Base-by-base conservation (phyloP, 306 rosid species). In the Mimosa bimucronata region DNA sequence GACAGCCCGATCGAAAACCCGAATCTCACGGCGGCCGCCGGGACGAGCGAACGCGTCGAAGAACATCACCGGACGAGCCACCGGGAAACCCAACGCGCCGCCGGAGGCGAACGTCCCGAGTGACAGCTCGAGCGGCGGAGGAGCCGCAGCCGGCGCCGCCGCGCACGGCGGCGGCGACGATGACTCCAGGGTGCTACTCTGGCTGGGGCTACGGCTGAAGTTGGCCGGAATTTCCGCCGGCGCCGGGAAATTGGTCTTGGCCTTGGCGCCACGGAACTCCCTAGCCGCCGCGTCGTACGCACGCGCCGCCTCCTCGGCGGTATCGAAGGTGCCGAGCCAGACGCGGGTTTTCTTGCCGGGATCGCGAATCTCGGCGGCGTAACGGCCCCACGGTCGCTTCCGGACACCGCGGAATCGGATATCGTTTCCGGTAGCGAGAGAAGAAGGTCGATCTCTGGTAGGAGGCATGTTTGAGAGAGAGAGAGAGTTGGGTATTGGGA, bases 281-380 rank as follows among this genome's bases (percentile, higher is more conserved):
- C 92, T 84, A 6, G 97, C 94, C 1, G 97, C 97, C 0, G 82
- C 8, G 23, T 92, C 97, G 19, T 92, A 92, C 0, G 97, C 94
- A 80, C 90, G 92, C 71, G 97, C 97, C 26, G 97, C 97, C 64
- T 88, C 93, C 55, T 87, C 94, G 0, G 94, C 94, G 2, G 97
- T 92, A 70, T 92, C 92, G 1, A 90, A 90, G 0, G 94, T 92
- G 2, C 97, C 97, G 0, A 92, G 88, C 97, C 97, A 92, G 5
- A 92, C 94, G 0, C 97, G 91, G 0, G 93, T 86, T 38, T 89
- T 90, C 87, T 90, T 92, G 0, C 89, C 89, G 0, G 97, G 97
- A 85, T 92, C 97, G 0, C 97, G 89, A 88, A 92, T 92, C 88
- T 92, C 97, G 0, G 97, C 97, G 1, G 97, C 97, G 84, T 90